A percentile compares a stretch with the other conserved stretches of the same genome.
These are phyloP conservation scores for Aureobasidium sp. DNA, from an alignment of 2,329 filamentous ascomycete genomes.

Conservation along the genomic window DNA sequence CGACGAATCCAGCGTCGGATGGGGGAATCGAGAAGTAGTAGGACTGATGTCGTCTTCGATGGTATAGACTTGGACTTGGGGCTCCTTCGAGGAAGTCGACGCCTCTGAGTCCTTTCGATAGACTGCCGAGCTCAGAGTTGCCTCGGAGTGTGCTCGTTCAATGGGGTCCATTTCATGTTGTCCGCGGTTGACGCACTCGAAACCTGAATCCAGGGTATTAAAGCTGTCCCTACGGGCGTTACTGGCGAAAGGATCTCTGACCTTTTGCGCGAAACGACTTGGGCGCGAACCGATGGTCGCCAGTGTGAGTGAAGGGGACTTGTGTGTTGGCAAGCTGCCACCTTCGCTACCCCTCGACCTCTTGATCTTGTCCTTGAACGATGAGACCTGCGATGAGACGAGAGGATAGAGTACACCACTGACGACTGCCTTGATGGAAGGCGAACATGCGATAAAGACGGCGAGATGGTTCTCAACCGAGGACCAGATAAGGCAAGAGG, in stretches of 20 bases:
- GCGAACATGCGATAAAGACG: constrained; percentile 31
- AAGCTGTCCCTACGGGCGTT: constrained; percentile 11
- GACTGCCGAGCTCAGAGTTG: neutral
- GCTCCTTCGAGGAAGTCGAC: constrained; percentile 8
- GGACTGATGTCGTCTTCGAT: neutral
- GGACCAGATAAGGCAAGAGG: constrained; percentile 28
- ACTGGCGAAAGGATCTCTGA: constrained; percentile 11
- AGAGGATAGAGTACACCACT: constrained; percentile 12
- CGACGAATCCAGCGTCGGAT: constrained; percentile 11
- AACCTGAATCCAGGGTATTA: constrained; percentile 14
- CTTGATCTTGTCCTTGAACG: constrained; percentile 14
- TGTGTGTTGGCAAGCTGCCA: constrained; percentile 5
- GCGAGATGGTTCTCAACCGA: constrained; percentile 33
- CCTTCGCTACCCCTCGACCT: constrained; percentile 4
- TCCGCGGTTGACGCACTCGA: constrained; percentile 11
- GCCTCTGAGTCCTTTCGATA: constrained; percentile 11
- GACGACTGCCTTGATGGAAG: constrained; percentile 26
- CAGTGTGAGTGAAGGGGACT: constrained; percentile 10
- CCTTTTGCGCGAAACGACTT: constrained; percentile 12
- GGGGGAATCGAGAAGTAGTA: constrained; percentile 2
- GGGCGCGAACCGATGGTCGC: constrained; percentile 10
- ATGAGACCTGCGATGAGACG: constrained; percentile 4
- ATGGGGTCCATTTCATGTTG: constrained; percentile 7
- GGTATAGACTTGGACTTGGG: constrained; percentile 7
- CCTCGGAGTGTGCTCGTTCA: constrained; percentile 7